phyloP scores from a whole-genome alignment of 768 basidiomycete species.

The Trametes cinnabarina region DNA sequence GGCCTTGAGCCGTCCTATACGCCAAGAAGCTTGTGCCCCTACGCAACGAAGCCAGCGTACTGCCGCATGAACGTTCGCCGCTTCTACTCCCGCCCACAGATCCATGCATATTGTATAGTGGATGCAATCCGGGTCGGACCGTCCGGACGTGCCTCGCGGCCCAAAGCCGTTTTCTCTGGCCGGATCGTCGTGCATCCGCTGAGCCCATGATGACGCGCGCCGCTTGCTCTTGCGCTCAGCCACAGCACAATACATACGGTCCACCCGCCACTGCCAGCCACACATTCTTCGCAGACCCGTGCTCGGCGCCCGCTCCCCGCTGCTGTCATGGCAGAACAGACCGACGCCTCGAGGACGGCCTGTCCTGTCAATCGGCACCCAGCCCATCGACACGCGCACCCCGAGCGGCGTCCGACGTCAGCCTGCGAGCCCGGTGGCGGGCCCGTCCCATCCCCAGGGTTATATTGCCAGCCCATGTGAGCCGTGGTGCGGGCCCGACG shows the following conservation, averaged over 20 bases:
- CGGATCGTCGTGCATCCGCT: slow-evolving; percentile 1
- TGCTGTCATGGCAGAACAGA: background rate
- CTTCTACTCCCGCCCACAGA: too few relatives aligned
- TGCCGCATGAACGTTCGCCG: too few relatives aligned
- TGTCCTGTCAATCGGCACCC: background rate
- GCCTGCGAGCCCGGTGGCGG: slow-evolving; percentile 1
- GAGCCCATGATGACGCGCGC: background rate
- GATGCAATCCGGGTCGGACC: background rate
- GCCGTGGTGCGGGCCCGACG: slow-evolving; percentile 1
- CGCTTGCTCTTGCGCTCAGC: background rate
- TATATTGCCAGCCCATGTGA: slow-evolving; percentile 11
- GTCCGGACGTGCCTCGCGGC: slow-evolving; percentile 2
- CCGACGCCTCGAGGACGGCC: slow-evolving; percentile 1
- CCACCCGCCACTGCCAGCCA: background rate
- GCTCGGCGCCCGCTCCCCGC: too few relatives aligned
- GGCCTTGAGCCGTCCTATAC: too few relatives aligned
- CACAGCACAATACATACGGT: background rate
- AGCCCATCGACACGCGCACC: background rate
- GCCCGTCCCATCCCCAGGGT: background rate
- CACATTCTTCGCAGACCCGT: background rate
- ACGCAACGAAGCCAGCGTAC: too few relatives aligned
- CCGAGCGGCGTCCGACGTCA: slow-evolving; percentile 6
- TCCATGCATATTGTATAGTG: too few relatives aligned
- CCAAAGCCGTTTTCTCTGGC: background rate
- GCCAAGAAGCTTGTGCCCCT: too few relatives aligned